A percentile compares a stretch with the other conserved stretches of the same genome.
Conservation (phyloP, 2,329 filamentous ascomycete species). For the Aquanectria penicillioides region DNA sequence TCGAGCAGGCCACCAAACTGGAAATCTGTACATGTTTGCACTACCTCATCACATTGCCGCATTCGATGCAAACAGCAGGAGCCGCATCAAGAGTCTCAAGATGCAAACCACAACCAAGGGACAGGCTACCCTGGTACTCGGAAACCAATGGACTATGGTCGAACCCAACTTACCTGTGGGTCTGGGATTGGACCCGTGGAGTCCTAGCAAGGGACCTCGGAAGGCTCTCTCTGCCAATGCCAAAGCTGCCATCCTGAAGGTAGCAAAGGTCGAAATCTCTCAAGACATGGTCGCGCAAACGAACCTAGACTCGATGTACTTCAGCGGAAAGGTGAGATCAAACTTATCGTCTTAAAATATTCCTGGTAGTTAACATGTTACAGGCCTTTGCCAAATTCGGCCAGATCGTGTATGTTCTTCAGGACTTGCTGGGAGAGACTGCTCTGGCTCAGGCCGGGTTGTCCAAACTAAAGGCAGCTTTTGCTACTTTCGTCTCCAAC, state of each 20-base stretch:
- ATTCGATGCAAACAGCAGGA: conserved; percentile 69
- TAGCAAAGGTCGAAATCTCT: conserved; percentile 77
- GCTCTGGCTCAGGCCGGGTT: conserved; percentile 67
- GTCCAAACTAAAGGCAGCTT: conserved; percentile 70
- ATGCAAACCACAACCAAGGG: conserved; percentile 90
- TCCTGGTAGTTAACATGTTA: conserved; percentile 16
- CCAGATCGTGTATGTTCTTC: conserved; percentile 70
- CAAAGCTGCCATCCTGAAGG: conserved; percentile 66
- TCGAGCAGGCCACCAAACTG: conserved; percentile 71
- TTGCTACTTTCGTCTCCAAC: conserved; percentile 73
- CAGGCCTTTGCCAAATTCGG: conserved; percentile 81
- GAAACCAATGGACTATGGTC: conserved; percentile 79
- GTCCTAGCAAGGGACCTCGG: conserved; percentile 60
- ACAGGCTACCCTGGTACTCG: conserved; percentile 75
- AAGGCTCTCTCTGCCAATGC: conserved; percentile 61
- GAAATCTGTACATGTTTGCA: conserved; percentile 82
- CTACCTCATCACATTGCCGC: conserved; percentile 86
- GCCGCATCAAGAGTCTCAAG: conserved; percentile 63
- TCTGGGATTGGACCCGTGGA: conserved; percentile 86
- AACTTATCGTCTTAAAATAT: neutral
- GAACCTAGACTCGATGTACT: conserved; percentile 90
- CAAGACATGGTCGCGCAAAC: conserved; percentile 80
- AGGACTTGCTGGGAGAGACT: conserved; percentile 70
- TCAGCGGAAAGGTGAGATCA: conserved; percentile 77
- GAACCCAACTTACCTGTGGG: conserved; percentile 77